Conservation (phyloP, 345 rosid species). For the Camelina sativa region DNA sequence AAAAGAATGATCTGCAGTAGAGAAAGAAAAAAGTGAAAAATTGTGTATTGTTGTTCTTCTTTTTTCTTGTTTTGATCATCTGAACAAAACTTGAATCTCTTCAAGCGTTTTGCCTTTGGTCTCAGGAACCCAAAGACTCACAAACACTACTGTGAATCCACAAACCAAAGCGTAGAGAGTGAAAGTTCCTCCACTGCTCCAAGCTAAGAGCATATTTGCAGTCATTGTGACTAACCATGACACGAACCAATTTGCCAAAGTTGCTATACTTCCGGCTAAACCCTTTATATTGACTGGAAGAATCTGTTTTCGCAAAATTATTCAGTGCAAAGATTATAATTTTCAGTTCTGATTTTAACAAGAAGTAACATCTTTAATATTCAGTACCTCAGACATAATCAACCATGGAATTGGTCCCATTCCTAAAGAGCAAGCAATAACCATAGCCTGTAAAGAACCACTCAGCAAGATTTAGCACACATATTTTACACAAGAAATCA, state of each 20-base stretch:
- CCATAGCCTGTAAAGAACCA: constrained; percentile 64
- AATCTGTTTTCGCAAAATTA: constrained; percentile 58
- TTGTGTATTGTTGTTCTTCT: neutral
- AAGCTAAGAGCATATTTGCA: constrained; percentile 79
- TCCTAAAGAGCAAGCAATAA: constrained; percentile 82
- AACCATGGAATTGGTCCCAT: constrained; percentile 97
- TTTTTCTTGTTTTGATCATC: constrained; percentile 54
- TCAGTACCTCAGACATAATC: constrained; percentile 95
- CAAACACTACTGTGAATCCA: constrained; percentile 69
- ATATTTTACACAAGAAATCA: too few relatives aligned
- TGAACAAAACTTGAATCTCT: constrained; percentile 90
- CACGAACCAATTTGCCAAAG: constrained; percentile 77
- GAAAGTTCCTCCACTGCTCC: constrained; percentile 93
- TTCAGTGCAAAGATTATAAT: neutral
- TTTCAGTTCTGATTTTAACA: neutral
- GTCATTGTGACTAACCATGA: constrained; percentile 81
- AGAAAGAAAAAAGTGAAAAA: constrained; percentile 16
- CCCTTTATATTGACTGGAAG: constrained; percentile 88
- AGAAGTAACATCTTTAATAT: neutral
- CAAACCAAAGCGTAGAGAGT: constrained; percentile 68
- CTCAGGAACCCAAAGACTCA: constrained; percentile 80
- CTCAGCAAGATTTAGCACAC: neutral
- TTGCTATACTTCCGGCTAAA: constrained; percentile 93
- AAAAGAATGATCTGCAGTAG: constrained; percentile 38
- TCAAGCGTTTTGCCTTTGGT: constrained; percentile 89